Base-by-base conservation (phyloP, 306 rosid genomes). In the Cicer arietinum region DNA sequence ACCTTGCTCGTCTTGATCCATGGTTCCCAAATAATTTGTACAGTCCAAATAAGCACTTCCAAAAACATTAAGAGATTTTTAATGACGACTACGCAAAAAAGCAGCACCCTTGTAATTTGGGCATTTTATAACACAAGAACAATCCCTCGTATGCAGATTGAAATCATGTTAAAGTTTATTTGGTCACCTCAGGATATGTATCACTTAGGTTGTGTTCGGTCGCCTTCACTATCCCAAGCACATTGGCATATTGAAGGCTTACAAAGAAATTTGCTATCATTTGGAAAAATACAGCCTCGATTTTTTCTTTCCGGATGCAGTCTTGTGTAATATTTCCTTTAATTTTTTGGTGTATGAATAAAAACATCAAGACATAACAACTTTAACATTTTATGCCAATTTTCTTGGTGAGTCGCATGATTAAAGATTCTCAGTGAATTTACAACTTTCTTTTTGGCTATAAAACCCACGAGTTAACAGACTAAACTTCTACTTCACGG, bases 401-500 rank as follows among this genome's bases (percentile, higher is more conserved):
- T 74, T 81, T 79, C 63, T 51, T 20, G 66, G 37, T 30, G 57
- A 66, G 58, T 74, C 75, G 61, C 77, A 75, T 20, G 74, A 79
- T 78, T 65, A 58, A 63, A 75, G 83, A 64, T 68, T 73, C 87
- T 75, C 69, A 84, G 84, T 82, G 79, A 82, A 85, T 88, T 86
- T 88, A 90, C 98, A 86, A 80, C 85, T 82, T 82, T 71, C 71
- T 59, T 72, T 44, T 72, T 47, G 71, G 83, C 65, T 81, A 67
- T 67, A 51, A 75, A 79, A 59, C 73, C 73, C 79, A 47, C 57
- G 22, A 3, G 70, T 48, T 20, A 58, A 52, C 18, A 59, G 60
- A 47, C 86, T 88, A 92, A 76, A 89, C 87, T 84, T 92, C 96
- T 66, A 87, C 75, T 81, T 89, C 90, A 45, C 78, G 90, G 75